A percentile compares a stretch with the other conserved stretches of the same genome.
These are phyloP conservation scores for Phaeoacremonium minimum DNA, from an alignment of 2,329 filamentous ascomycete species.

Conservation along the genomic window DNA sequence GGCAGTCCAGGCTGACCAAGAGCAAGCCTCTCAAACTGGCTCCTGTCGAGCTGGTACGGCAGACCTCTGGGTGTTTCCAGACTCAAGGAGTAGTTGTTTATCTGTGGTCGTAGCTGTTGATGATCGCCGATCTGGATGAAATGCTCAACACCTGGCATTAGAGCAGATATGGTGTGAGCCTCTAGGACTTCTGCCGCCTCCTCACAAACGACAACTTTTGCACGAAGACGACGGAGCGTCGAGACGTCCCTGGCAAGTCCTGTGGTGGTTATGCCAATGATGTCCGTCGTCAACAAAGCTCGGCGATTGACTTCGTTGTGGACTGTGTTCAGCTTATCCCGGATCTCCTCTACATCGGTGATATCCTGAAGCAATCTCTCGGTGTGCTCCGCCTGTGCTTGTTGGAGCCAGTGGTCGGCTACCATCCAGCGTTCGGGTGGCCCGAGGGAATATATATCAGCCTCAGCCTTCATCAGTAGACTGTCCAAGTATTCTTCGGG, in stretches of 20 bases:
- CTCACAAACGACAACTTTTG: slow-evolving; percentile 62
- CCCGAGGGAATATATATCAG: no score
- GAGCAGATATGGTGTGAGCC: slow-evolving; percentile 53
- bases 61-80: slow-evolving; percentile 41
- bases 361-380: no score
- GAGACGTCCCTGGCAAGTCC: slow-evolving; percentile 49
- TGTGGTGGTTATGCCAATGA: slow-evolving; percentile 58
- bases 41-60: slow-evolving; percentile 52
- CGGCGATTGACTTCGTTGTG: slow-evolving; percentile 29
- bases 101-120: slow-evolving; percentile 54
- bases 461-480: no score
- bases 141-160: slow-evolving; percentile 58
- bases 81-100: slow-evolving; percentile 49
- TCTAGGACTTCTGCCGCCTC: slow-evolving; percentile 68
- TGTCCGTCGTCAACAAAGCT: slow-evolving; percentile 29
- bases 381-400: no score
- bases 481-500: no score
- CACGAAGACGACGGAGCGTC: slow-evolving; percentile 40
- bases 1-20: no score
- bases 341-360: no score
- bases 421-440: no score
- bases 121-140: slow-evolving; percentile 62
- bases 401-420: no score
- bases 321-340: no score
- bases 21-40: slow-evolving; percentile 57